Percentiles rank a stretch among this genome's conserved stretches.
phyloP scores from a whole-genome alignment of 2,329 filamentous ascomycete genomes.

The Myotisia sp. region DNA sequence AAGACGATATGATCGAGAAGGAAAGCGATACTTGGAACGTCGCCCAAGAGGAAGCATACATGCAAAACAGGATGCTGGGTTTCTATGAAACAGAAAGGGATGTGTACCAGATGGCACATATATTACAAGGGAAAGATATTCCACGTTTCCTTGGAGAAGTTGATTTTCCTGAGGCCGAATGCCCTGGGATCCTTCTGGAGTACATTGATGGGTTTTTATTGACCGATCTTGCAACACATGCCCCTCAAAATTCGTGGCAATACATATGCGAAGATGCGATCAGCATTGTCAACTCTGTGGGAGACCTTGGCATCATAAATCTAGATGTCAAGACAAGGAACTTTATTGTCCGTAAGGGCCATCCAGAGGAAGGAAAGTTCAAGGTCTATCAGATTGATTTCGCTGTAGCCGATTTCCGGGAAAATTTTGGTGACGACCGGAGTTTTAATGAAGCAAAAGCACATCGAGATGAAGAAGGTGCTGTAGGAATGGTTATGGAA shows the following conservation, averaged over 20 bases:
- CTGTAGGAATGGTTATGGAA: slow-evolving; percentile 12
- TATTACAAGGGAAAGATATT: no score
- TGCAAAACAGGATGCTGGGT: no score
- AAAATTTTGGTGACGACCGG: slow-evolving; percentile 9
- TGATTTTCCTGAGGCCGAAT: no score
- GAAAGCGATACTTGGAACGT: no score
- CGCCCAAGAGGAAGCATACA: no score
- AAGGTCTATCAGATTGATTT: slow-evolving; percentile 12
- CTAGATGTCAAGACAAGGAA: slow-evolving; percentile 14
- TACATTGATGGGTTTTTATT: slow-evolving; percentile 12
- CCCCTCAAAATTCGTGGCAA: slow-evolving; percentile 11
- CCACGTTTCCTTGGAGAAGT: no score
- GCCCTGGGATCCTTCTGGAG: slow-evolving; percentile 13
- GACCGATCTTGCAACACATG: slow-evolving; percentile 8
- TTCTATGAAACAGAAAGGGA: no score
- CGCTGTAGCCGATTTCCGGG: slow-evolving; percentile 10
- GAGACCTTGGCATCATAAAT: slow-evolving; percentile 13
- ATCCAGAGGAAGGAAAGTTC: not conserved
- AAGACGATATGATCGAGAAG: no score
- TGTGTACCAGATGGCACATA: no score
- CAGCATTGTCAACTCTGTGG: slow-evolving; percentile 10
- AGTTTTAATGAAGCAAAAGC: slow-evolving; percentile 11
- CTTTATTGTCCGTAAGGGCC: slow-evolving; percentile 9
- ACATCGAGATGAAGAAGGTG: slow-evolving; percentile 14
- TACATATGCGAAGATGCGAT: slow-evolving; percentile 15